These are phyloP conservation scores for Peniophora sp. DNA, from an alignment of 1,284 basidiomycete species.

Conservation along the genomic window DNA sequence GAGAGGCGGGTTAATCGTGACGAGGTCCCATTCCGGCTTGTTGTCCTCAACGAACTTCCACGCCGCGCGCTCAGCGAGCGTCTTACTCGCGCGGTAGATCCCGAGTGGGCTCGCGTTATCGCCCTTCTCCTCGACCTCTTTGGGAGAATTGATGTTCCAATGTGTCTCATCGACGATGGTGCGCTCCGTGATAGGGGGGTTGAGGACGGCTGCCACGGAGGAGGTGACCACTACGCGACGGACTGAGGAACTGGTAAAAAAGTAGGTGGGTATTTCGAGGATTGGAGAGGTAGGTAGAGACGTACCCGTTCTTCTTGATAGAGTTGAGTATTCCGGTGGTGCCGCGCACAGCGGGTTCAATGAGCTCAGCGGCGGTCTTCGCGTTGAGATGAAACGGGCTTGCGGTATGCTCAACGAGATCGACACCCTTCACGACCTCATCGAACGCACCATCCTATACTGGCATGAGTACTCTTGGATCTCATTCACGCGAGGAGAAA, in stretches of 20 bases:
- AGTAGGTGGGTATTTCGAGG: background rate
- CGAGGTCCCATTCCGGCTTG: conserved; percentile 47
- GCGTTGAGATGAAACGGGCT: conserved; percentile 3
- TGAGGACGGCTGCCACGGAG: conserved; percentile 46
- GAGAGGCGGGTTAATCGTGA: conserved; percentile 43
- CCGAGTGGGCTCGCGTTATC: conserved; percentile 28
- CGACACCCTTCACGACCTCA: conserved; percentile 35
- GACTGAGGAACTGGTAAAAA: conserved; percentile 23
- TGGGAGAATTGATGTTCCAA: conserved; percentile 57
- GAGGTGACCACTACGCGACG: conserved; percentile 62
- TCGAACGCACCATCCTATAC: conserved; percentile 30
- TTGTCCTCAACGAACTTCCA: conserved; percentile 54
- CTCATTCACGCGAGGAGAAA: conserved; percentile 8
- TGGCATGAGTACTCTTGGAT: conserved; percentile 6
- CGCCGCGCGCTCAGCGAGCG: conserved; percentile 57
- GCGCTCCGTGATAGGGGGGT: conserved; percentile 11
- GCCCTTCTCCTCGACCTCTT: conserved; percentile 45
- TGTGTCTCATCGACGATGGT: conserved; percentile 33
- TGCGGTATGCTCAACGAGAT: conserved; percentile 17
- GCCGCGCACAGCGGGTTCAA: conserved; percentile 21
- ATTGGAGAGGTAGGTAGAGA: background rate
- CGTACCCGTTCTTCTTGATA: conserved; percentile 14
- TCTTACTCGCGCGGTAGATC: conserved; percentile 59
- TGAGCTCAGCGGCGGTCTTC: conserved; percentile 9
- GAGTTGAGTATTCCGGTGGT: conserved; percentile 19